Evolutionary conservation across 176 grass and related monocot genomes (phyloP).

Genomic region (Triticum timopheevii): DNA sequence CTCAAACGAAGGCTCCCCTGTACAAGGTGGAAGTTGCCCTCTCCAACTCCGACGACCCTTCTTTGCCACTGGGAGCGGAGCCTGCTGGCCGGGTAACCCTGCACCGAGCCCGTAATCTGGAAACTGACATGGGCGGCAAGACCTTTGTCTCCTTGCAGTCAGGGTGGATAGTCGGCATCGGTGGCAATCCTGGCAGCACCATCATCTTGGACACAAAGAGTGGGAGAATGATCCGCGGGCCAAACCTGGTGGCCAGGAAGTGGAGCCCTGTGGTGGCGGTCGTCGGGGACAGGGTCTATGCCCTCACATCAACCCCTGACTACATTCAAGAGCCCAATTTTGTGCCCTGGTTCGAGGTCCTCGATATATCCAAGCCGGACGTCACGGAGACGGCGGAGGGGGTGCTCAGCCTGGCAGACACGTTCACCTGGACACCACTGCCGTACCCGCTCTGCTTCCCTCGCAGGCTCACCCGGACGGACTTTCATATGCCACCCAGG

Average conservation of each 20-base stretch:
- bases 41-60: too few species aligned
- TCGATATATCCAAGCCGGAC: too few species aligned
- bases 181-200: not conserved
- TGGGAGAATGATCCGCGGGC: not conserved
- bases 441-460: slow-evolving; percentile 8
- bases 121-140: not conserved
- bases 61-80: too few species aligned
- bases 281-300: not conserved
- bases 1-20: too few species aligned
- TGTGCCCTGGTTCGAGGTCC: not conserved
- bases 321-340: not conserved
- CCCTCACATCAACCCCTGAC: not conserved
- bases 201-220: not conserved
- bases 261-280: not conserved
- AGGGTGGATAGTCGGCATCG: slow-evolving; percentile 22
- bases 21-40: too few species aligned
- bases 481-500: not conserved
- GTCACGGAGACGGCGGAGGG: too few species aligned
- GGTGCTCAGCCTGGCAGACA: not conserved
- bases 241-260: not conserved
- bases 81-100: too few species aligned
- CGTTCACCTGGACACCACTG: not conserved
- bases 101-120: not conserved
- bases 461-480: not conserved
- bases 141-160: not conserved